Base-by-base conservation (phyloP, 1,139 yeast genomes). In the Scheffersomyces parashehatae region DNA sequence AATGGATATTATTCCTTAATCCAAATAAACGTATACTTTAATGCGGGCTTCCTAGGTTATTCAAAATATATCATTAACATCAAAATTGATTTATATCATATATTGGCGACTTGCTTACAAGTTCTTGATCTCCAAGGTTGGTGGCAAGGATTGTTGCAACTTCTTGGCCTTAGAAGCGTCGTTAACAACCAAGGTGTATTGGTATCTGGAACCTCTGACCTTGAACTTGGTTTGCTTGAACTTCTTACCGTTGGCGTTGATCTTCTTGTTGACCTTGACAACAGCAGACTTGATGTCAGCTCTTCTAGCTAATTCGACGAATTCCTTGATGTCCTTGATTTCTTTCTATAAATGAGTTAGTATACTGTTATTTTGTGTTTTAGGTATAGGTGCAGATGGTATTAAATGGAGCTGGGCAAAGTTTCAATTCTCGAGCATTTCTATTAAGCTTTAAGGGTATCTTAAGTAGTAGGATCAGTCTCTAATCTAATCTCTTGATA, bases 111-210 rank as follows among this genome's bases (percentile, higher is more conserved):
- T 44, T 45, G 53, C 55, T 80, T 81, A 82, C 76, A 81, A 79
- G 70, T 72, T 76, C 74, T 82, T 82, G 73, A 85, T 83, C 71
- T 82, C 82, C 74, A 91, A 83, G 68, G 90, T 83, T 73, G 98
- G 97, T 75, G 98, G 97, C 71, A 93, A 84, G 68, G 98, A 88
- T 83, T 93, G 97, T 72, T 88, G 88, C 79, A 93, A 84, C 84
- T 93, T 95, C 85, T 88, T 87, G 67, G 98, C 99, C 85, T 90
- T 91, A 74, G 90, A 88, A 70, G 91, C 88, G 75, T 95, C 99
- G 80, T 88, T 84, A 67, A 93, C 93, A 64, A 88, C 88, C 76
- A 93, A 83, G 67, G 99, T 93, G 89, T 93, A 93, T 70, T 89
- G 85, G 83, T 88, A 77, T 75, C 82, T 88, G 60, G 97, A 69